Evolutionary conservation across 768 basidiomycete genomes (phyloP).

Genomic region (Suillus occidentalis): DNA sequence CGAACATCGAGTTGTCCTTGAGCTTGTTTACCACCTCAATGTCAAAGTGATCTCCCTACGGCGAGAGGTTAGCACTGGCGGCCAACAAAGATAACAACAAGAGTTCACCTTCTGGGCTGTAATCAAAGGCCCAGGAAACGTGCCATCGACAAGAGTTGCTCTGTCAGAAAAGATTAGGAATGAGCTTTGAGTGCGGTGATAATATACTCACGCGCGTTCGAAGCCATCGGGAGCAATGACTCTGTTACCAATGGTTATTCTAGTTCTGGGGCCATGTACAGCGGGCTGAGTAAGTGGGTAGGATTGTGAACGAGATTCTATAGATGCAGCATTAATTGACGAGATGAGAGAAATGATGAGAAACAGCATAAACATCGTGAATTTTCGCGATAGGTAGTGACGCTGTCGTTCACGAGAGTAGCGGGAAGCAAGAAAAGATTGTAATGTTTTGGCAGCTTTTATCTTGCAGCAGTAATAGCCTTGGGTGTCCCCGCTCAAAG

Average conservation of each 20-base stretch:
- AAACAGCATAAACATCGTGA: slow-evolving; percentile 11
- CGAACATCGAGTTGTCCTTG: slow-evolving; percentile 46
- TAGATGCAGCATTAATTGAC: slow-evolving; percentile 13
- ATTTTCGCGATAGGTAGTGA: neutral
- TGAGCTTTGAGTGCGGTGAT: neutral
- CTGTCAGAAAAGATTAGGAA: slow-evolving; percentile 20
- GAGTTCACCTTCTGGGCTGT: slow-evolving; percentile 33
- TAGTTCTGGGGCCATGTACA: slow-evolving; percentile 20
- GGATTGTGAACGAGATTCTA: slow-evolving; percentile 17
- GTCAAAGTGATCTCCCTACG: slow-evolving; percentile 36
- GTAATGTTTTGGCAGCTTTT: neutral
- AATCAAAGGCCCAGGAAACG: slow-evolving; percentile 47
- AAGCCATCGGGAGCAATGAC: slow-evolving; percentile 51
- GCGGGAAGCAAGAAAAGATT: neutral
- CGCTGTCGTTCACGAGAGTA: neutral
- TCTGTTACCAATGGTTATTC: slow-evolving; percentile 38
- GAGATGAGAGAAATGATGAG: slow-evolving; percentile 11
- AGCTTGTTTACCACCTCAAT: slow-evolving; percentile 52
- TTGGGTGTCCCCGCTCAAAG: neutral
- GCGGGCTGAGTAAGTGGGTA: slow-evolving; percentile 8
- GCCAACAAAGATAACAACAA: neutral
- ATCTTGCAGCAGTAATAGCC: neutral
- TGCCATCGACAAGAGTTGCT: slow-evolving; percentile 42
- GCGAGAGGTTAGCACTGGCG: slow-evolving; percentile 11
- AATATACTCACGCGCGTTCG: slow-evolving; percentile 31